Evolutionary conservation across 306 rosid genomes (phyloP), one percentile per base, ranked within the genome.

Genomic region (Ormosia emarginata): DNA sequence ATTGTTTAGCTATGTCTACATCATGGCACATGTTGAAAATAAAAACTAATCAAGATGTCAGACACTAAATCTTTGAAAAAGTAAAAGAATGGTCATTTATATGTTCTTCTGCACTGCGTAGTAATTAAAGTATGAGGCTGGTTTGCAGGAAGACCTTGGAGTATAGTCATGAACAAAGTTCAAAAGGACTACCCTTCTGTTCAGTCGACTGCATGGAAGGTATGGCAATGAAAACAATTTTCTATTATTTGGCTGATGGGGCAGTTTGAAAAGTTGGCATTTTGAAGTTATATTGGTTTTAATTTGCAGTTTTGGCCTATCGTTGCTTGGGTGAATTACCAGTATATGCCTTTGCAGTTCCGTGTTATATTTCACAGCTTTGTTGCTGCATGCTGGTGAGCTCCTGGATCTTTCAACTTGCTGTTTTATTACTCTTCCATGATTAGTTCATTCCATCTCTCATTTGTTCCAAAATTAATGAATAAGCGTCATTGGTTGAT

Each of bases 151-250:
- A 89, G 98, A 81, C 87, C 93, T 57, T 95, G 93, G 98, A 84
- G 70, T 85, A 57, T 69, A 58, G 95, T 86, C 56, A 86, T 66
- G 74, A 85, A 67, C 33, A 95, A 95, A 81, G 89, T 93, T 66
- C 53, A 86, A 80, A 89, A 77, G 34, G 94, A 93, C 87, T 95
- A 90, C 82, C 98, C 97, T 24, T 81, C 90, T 15, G 74, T 95
- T 86, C 98, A 95, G 68, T 74, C 93, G 88, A 86, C 92, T 46
- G 98, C 98, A 8, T 95, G 98, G 98, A 93, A 91, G 97, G 98
- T 93, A 90, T 63, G 78, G 2, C 64, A 74, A 33, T 78, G 80
- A 74, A 39, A 62, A 79, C 64, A 50, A 1, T 76, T 24, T 39
- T 74, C 43, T 69, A 13, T 49, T 71, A 34, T 80, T 72, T 73